Conservation (phyloP, 2,329 filamentous ascomycete species). For the Colletotrichum ledebouriae region DNA sequence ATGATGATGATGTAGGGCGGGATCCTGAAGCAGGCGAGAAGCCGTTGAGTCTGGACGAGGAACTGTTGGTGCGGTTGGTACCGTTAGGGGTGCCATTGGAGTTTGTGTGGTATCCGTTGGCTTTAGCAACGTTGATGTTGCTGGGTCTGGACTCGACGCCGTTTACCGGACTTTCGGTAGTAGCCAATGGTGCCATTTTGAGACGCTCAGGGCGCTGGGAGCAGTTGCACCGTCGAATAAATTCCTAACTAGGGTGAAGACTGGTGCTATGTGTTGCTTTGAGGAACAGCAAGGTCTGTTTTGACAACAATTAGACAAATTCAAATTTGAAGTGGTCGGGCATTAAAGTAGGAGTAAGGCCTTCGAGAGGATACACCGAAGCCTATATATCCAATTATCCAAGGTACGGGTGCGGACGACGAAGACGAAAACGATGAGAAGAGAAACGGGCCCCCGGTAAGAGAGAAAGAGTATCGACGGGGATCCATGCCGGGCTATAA, state of each 20-base stretch:
- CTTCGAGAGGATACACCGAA: slow-evolving; percentile 9
- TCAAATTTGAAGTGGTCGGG: background rate
- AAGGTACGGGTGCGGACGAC: slow-evolving; percentile 26
- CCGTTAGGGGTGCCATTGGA: slow-evolving; percentile 27
- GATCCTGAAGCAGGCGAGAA: slow-evolving; percentile 37
- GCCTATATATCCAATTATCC: slow-evolving; percentile 30
- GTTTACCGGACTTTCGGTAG: slow-evolving; percentile 17
- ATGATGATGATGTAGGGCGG: slow-evolving; percentile 32
- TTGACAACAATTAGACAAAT: background rate
- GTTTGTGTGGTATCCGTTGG: slow-evolving; percentile 24
- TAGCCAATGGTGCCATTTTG: slow-evolving; percentile 38
- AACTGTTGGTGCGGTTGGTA: slow-evolving; percentile 26
- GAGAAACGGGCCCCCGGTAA: background rate
- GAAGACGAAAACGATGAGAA: slow-evolving; percentile 12
- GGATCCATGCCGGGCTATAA: slow-evolving; percentile 23
- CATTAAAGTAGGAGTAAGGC: background rate
- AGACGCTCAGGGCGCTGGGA: slow-evolving; percentile 6
- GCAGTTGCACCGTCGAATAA: background rate
- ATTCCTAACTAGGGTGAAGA: background rate
- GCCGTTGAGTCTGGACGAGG: slow-evolving; percentile 29
- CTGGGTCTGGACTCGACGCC: slow-evolving; percentile 13
- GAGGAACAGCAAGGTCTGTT: background rate
- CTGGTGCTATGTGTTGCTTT: background rate
- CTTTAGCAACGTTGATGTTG: slow-evolving; percentile 32
- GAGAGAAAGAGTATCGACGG: slow-evolving; percentile 25